Base-by-base conservation (phyloP, 108 stramenopile genomes). In the Cyclotella kingstonii region DNA sequence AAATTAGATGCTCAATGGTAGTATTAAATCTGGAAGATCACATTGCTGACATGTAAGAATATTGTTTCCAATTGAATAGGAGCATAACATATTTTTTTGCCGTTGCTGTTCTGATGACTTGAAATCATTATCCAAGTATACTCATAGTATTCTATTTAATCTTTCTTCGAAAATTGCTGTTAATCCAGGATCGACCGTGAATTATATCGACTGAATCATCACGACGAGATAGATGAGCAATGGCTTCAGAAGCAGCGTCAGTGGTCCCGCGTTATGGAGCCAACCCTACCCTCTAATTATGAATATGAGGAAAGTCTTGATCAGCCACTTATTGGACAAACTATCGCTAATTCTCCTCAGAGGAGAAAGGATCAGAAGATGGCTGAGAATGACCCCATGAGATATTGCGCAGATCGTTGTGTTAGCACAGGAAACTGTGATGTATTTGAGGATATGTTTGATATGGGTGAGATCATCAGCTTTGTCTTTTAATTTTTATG, bases 331-430 rank as follows among this genome's bases (percentile, higher is more conserved):
- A 22, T 21, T 21, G 55, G 55, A 34, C 55, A 39, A 1, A 50
- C 48, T 57, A 54, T 54, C 27, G 39, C 42, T 23, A 28, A 29
- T 11, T 54, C 57, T 6, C 10, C n/a, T 1, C 33, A 15, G 19
- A 38, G 59, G 28, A 48, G 55, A n/a, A 78, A 74, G 57, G 90
- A 91, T 63, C 54, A 78, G 44, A 63, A 60, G 31, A 66, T 91
- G 81, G 86, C 86, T 28, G 55, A 61, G 17, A 40, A 78, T 15
- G 65, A 84, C 67, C 90, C 90, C n/a, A 68, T 77, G 79, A 39
- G 61, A 15, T 91, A 91, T 50, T 91, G 90, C 44, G 86, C 86
- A 19, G 90, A 91, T 68, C 82, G 90, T 34, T 91, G 90, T 60
- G 49, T 91, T 0, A 54, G 76, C 11, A 91, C 90, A 8, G 90